Percentiles rank a stretch among this genome's conserved stretches.
Evolutionary conservation across 2,329 filamentous ascomycete species (phyloP).

Genomic region (Trematosphaeria pertusa): DNA sequence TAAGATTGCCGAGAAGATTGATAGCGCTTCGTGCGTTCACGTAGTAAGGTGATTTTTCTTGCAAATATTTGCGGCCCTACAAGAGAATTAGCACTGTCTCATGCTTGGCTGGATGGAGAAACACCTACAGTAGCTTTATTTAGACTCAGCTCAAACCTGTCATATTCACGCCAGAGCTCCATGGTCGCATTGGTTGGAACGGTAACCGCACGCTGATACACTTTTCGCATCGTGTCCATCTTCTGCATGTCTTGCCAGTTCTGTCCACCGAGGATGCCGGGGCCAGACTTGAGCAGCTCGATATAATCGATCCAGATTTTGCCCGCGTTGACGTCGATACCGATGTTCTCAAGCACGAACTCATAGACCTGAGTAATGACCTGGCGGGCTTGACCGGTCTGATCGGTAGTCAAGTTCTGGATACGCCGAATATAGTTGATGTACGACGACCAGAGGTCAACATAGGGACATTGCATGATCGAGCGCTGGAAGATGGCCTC

Average conservation of each 20-base stretch:
- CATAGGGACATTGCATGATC: constrained; percentile 78
- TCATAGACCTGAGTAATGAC: constrained; percentile 89
- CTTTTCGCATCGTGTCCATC: constrained; percentile 91
- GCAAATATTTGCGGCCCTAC: constrained; percentile 90
- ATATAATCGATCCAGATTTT: constrained; percentile 95
- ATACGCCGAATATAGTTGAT: constrained; percentile 93
- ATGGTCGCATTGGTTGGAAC: constrained; percentile 86
- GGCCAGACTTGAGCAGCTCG: constrained; percentile 87
- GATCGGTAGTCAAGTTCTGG: constrained; percentile 84
- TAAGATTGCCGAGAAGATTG: constrained; percentile 89
- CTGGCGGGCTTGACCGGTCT: constrained; percentile 75
- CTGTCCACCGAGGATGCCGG: constrained; percentile 82
- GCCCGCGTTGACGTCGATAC: constrained; percentile 88
- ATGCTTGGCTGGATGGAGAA: too few species aligned
- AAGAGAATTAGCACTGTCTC: constrained; percentile 22
- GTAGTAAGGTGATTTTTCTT: constrained; percentile 90
- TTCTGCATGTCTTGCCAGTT: constrained; percentile 98
- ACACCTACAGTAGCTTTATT: constrained; percentile 85
- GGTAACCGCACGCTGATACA: constrained; percentile 87
- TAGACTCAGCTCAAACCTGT: constrained; percentile 90
- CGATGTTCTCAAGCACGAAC: constrained; percentile 87
- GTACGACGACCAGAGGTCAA: constrained; percentile 90
- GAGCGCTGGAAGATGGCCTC: constrained; percentile 85
- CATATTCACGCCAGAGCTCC: constrained; percentile 94
- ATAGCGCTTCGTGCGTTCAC: constrained; percentile 95